Percentiles rank a stretch among this genome's conserved stretches.
Evolutionary conservation across 805 yeast species (phyloP).

Genomic region (Maudiozyma bulderi): DNA sequence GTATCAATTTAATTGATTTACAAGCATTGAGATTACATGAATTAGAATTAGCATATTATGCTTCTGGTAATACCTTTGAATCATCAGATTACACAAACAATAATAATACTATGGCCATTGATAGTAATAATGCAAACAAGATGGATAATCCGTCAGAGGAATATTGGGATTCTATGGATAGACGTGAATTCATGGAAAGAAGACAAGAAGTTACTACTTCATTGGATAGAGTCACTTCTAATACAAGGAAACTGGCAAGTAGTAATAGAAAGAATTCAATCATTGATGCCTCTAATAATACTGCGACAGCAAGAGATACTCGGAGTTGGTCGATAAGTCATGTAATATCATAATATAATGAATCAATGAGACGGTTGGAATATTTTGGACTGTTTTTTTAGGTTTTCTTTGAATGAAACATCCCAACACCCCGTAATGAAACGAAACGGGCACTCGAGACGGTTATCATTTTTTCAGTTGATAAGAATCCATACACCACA

Average conservation of each 20-base stretch:
- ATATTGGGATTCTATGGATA: conserved; percentile 18
- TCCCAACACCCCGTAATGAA: too few species aligned
- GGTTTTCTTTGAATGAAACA: not conserved
- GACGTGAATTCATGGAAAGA: conserved; percentile 22
- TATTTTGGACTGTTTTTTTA: not conserved
- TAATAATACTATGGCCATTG: not conserved
- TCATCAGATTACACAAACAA: not conserved
- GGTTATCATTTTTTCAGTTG: too few species aligned
- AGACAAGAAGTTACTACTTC: conserved; percentile 6
- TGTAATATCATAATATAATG: not conserved
- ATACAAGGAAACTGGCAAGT: not conserved
- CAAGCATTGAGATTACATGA: conserved; percentile 24
- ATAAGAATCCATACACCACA: too few species aligned
- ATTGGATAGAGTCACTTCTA: not conserved
- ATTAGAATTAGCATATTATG: conserved; percentile 17
- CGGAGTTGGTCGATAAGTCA: conserved; percentile 20
- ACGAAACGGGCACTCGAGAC: too few species aligned
- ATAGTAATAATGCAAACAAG: not conserved
- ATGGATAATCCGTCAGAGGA: conserved; percentile 3
- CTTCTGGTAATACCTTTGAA: not conserved
- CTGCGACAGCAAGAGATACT: conserved; percentile 13
- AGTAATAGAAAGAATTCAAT: not conserved
- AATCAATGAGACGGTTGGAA: not conserved
- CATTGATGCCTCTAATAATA: not conserved
- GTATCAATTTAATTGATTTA: conserved; percentile 26